phyloP scores from a whole-genome alignment of 148 eudicot species.

The Rhododendron molle region DNA sequence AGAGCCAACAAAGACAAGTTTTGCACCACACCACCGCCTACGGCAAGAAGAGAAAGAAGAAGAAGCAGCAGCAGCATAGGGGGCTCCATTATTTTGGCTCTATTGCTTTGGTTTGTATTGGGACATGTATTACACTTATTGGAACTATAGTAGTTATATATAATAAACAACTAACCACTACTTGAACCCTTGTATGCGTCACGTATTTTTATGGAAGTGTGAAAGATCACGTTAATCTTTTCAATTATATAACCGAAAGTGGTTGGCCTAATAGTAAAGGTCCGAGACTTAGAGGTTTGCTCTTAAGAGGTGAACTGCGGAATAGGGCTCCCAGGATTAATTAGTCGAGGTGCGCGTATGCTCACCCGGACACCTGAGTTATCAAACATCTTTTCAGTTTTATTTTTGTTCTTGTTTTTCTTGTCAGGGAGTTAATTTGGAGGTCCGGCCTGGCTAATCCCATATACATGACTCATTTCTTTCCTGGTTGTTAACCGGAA shows the following conservation, averaged over 20 bases:
- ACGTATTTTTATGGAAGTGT: background rate
- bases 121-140: background rate
- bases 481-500: too few species aligned
- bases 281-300: too few species aligned
- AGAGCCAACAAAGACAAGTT: background rate
- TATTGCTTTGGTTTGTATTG: background rate
- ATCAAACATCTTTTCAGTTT: too few species aligned
- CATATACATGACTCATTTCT: too few species aligned
- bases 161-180: background rate
- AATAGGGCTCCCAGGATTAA: too few species aligned
- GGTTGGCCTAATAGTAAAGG: too few species aligned
- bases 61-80: background rate
- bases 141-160: background rate
- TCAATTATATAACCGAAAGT: background rate
- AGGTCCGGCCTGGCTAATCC: too few species aligned
- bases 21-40: background rate
- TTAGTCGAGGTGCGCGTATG: too few species aligned
- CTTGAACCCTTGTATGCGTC: background rate
- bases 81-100: constrained; percentile 18
- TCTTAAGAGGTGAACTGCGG: too few species aligned
- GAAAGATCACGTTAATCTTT: background rate
- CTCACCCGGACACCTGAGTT: too few species aligned
- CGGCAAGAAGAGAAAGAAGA: background rate
- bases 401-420: too few species aligned
- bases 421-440: too few species aligned